Conservation (phyloP, 2,329 filamentous ascomycete genomes). For the Aspergillus clavatus region DNA sequence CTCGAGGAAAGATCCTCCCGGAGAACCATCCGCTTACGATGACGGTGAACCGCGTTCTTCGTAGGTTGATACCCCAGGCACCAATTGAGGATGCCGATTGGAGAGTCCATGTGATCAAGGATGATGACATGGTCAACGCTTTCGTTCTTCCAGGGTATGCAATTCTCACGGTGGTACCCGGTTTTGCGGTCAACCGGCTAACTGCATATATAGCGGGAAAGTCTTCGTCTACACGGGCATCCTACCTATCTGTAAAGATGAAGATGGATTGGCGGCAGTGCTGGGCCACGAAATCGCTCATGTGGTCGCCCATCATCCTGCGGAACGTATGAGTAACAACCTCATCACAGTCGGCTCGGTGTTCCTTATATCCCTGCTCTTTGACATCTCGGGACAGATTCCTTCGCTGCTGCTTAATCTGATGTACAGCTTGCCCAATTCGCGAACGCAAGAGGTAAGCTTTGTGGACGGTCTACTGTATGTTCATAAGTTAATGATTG, state of each 20-base stretch:
- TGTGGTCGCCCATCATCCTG: slow-evolving; percentile 54
- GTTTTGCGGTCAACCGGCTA: slow-evolving; percentile 2
- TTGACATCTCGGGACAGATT: slow-evolving; percentile 39
- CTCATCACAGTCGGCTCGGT: slow-evolving; percentile 30
- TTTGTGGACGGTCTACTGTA: background rate
- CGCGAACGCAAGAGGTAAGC: slow-evolving; percentile 52
- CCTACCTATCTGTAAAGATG: slow-evolving; percentile 51
- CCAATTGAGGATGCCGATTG: slow-evolving; percentile 45
- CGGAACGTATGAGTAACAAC: slow-evolving; percentile 50
- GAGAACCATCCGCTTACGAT: slow-evolving; percentile 45
- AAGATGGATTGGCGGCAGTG: slow-evolving; percentile 57
- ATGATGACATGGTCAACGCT: slow-evolving; percentile 48
- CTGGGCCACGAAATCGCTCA: slow-evolving; percentile 62
- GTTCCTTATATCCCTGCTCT: slow-evolving; percentile 26
- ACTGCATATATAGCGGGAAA: slow-evolving; percentile 44
- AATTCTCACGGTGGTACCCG: background rate
- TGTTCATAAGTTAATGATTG: slow-evolving; percentile 7
- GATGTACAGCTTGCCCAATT: slow-evolving; percentile 51
- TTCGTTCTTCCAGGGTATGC: slow-evolving; percentile 57
- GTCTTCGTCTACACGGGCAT: slow-evolving; percentile 63
- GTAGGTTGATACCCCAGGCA: slow-evolving; percentile 51
- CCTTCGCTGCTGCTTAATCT: slow-evolving; percentile 44
- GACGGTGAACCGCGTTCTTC: slow-evolving; percentile 50
- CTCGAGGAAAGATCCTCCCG: slow-evolving; percentile 46
- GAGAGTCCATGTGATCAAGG: slow-evolving; percentile 57